Evolutionary conservation across 208 protist species (phyloP).

Genomic region (Angomonas desouzai): DNA sequence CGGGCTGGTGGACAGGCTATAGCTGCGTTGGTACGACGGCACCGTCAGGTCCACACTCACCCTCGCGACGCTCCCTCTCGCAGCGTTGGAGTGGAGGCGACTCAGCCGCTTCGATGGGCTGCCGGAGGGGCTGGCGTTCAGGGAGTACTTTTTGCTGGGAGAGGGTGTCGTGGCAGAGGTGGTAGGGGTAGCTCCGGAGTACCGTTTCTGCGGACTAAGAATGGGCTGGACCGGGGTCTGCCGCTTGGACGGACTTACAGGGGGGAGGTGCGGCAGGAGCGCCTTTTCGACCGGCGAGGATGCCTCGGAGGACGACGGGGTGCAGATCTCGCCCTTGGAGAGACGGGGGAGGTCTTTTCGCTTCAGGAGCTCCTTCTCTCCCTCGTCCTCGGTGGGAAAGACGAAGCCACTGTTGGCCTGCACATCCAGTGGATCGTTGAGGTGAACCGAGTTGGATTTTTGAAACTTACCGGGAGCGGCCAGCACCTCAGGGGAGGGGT

Average conservation of each 20-base stretch:
- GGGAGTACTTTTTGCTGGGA: not conserved
- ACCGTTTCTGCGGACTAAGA: not conserved
- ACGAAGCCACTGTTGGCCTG: not conserved
- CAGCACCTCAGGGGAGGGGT: not conserved
- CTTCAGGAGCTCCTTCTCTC: not conserved
- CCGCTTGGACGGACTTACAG: not conserved
- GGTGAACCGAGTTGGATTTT: not conserved
- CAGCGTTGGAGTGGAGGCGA: not conserved
- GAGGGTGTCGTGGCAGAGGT: not conserved
- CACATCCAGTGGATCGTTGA: slow-evolving; percentile 1
- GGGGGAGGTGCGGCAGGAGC: not conserved
- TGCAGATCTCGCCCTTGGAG: slow-evolving; percentile 10
- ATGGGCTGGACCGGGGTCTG: not conserved
- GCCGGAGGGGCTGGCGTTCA: not conserved
- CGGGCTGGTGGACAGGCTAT: slow-evolving; percentile 21
- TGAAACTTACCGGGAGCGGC: not conserved
- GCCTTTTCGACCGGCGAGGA: not conserved
- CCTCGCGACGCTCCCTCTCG: not conserved
- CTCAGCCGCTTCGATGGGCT: not conserved
- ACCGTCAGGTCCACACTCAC: not conserved
- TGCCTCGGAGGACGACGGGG: slow-evolving; percentile 9
- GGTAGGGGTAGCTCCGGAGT: not conserved
- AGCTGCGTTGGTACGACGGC: slow-evolving; percentile 26
- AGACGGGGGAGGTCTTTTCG: slow-evolving; percentile 12
- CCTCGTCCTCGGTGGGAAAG: not conserved